Percentiles rank a stretch among this genome's conserved stretches.
These are phyloP conservation scores for Hapsidospora chrysogenum DNA, from an alignment of 495 filamentous ascomycete genomes.

Conservation along the genomic window DNA sequence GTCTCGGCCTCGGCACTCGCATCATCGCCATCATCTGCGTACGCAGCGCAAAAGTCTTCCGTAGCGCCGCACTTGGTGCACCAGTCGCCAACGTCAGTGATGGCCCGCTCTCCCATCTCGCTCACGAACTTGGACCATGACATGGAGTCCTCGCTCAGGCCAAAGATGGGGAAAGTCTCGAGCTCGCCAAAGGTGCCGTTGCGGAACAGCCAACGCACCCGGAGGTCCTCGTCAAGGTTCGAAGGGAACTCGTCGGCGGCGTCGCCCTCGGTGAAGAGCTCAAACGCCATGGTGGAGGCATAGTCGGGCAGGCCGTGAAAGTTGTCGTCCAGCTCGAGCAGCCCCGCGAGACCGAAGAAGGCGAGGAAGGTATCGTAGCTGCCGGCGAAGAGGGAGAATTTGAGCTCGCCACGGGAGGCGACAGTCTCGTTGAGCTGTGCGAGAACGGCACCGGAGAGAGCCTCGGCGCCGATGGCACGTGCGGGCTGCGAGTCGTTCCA, in stretches of 20 bases:
- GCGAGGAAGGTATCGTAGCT: slow-evolving; percentile 54
- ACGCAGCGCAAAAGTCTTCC: slow-evolving; percentile 39
- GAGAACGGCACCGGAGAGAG: slow-evolving; percentile 50
- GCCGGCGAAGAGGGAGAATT: slow-evolving; percentile 52
- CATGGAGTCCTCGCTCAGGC: slow-evolving; percentile 30
- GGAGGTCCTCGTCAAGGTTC: slow-evolving; percentile 32
- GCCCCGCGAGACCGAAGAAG: slow-evolving; percentile 52
- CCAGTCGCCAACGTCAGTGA: slow-evolving; percentile 46
- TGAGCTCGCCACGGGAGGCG: slow-evolving; percentile 11
- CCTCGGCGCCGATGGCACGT: slow-evolving; percentile 36
- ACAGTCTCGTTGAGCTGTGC: slow-evolving; percentile 45
- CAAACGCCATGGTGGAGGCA: slow-evolving; percentile 53
- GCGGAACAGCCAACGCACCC: slow-evolving; percentile 54
- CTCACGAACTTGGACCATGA: slow-evolving; percentile 45
- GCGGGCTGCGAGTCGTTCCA: slow-evolving; percentile 23
- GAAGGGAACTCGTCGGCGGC: slow-evolving; percentile 2
- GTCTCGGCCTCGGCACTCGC: slow-evolving; percentile 4
- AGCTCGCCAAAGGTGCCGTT: not conserved
- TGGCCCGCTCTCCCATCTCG: slow-evolving; percentile 41
- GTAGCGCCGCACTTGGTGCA: slow-evolving; percentile 49
- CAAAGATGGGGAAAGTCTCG: slow-evolving; percentile 40
- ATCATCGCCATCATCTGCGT: slow-evolving; percentile 6
- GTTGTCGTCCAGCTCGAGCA: slow-evolving; percentile 35
- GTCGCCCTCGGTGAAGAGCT: slow-evolving; percentile 45
- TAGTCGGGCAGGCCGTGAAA: slow-evolving; percentile 57